These are phyloP conservation scores for Eimeria mitis DNA, from an alignment of 169 alveolate species.

Conservation along the genomic window DNA sequence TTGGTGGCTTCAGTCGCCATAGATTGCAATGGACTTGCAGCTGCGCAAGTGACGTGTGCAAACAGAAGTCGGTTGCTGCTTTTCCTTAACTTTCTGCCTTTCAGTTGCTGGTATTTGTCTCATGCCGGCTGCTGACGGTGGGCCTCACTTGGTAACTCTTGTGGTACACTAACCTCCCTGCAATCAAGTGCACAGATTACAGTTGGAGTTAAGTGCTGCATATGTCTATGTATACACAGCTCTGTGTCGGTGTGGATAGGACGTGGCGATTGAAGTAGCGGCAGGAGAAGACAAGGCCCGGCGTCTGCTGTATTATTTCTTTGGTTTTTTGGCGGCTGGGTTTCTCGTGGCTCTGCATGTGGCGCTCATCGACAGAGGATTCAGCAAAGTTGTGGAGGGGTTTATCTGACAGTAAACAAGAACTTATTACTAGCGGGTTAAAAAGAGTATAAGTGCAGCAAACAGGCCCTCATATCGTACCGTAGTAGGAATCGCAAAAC, in stretches of 20 bases:
- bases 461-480: background rate
- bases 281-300: conserved; percentile 23
- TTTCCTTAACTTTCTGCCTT: background rate
- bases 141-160: background rate
- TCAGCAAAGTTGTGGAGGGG: conserved; percentile 43
- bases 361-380: conserved; percentile 25
- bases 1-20: background rate
- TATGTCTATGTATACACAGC: background rate
- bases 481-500: too few relatives aligned
- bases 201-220: background rate
- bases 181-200: background rate
- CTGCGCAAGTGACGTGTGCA: background rate
- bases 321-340: conserved; percentile 8
- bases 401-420: conserved; percentile 30
- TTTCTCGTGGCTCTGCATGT: conserved; percentile 38
- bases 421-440: background rate
- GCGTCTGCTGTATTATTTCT: conserved; percentile 40
- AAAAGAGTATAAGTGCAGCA: background rate
- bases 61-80: background rate
- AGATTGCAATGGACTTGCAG: background rate
- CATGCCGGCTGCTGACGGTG: background rate
- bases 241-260: conserved; percentile 32
- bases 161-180: background rate
- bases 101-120: background rate
- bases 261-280: conserved; percentile 57